Percentiles rank a stretch among this genome's conserved stretches.
Evolutionary conservation across 768 basidiomycete genomes (phyloP).

Genomic region (Tubosaeta sp.): DNA sequence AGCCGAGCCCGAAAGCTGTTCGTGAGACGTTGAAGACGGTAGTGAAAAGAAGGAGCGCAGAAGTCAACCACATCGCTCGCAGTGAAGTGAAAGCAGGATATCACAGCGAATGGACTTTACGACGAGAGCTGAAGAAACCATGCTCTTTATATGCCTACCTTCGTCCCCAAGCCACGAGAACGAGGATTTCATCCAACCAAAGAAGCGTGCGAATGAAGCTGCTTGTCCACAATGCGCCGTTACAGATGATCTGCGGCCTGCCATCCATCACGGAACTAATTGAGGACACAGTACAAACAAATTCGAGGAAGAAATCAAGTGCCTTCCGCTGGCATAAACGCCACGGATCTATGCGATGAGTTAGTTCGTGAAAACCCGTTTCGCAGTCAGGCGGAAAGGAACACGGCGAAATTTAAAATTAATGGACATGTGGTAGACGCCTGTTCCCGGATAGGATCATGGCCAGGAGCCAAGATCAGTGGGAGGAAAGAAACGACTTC

Average conservation of each 20-base stretch:
- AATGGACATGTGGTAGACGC: not conserved
- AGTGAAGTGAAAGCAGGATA: not conserved
- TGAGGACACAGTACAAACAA: not conserved
- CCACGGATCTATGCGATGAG: not conserved
- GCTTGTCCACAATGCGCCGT: not conserved
- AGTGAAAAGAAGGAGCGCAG: slow-evolving; percentile 4
- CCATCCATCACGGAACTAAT: slow-evolving; percentile 1
- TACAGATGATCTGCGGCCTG: slow-evolving; percentile 1
- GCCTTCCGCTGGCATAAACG: slow-evolving; percentile 1
- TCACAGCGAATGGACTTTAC: not conserved
- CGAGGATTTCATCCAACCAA: not conserved
- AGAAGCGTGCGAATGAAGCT: slow-evolving; percentile 1
- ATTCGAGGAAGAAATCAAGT: not conserved
- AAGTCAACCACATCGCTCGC: slow-evolving; percentile 8
- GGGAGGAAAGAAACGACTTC: not conserved
- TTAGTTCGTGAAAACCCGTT: not conserved
- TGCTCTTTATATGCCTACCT: slow-evolving; percentile 14
- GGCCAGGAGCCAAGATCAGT: not conserved
- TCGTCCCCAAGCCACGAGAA: not conserved
- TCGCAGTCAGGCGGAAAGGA: slow-evolving; percentile 1
- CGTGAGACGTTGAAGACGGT: slow-evolving; percentile 1
- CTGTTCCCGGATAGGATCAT: not conserved
- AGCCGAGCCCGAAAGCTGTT: slow-evolving; percentile 34
- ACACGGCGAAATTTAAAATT: slow-evolving; percentile 8
- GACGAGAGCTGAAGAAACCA: not conserved